Percentiles rank a stretch among this genome's conserved stretches.
Evolutionary conservation across 2,329 filamentous ascomycete species (phyloP).

Genomic region (Pleurostoma richardsiae): DNA sequence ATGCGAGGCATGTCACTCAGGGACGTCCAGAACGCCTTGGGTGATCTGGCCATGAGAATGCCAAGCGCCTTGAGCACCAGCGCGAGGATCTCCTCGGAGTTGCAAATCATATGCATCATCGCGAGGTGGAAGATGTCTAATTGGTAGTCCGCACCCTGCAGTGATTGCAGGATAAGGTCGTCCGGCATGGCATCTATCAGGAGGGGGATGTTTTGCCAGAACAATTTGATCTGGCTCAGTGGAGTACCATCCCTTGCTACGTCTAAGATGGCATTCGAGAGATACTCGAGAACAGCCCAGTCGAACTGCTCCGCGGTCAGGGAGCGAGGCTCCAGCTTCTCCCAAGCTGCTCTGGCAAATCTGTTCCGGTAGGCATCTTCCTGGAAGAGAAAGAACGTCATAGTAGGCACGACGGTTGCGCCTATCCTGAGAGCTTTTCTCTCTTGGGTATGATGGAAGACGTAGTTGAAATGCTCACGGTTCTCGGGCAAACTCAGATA

Average conservation of each 20-base stretch:
- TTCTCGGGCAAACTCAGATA: slow-evolving; percentile 59
- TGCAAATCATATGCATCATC: slow-evolving; percentile 46
- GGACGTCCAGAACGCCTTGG: slow-evolving; percentile 82
- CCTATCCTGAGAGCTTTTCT: slow-evolving; percentile 75
- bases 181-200: slow-evolving; percentile 72
- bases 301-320: slow-evolving; percentile 75
- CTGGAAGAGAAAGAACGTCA: slow-evolving; percentile 81
- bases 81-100: slow-evolving; percentile 54
- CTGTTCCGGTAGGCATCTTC: slow-evolving; percentile 55
- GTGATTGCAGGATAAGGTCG: slow-evolving; percentile 68
- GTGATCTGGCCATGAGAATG: slow-evolving; percentile 67
- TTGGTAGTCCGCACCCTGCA: slow-evolving; percentile 75
- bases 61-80: slow-evolving; percentile 67
- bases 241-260: slow-evolving; percentile 46
- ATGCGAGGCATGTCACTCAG: slow-evolving; percentile 76
- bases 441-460: slow-evolving; percentile 75
- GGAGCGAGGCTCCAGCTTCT: slow-evolving; percentile 53
- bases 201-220: slow-evolving; percentile 73
- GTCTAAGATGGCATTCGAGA: slow-evolving; percentile 61
- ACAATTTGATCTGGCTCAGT: slow-evolving; percentile 53
- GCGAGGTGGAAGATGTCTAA: slow-evolving; percentile 63
- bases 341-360: slow-evolving; percentile 68
- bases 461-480: slow-evolving; percentile 65
- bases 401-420: slow-evolving; percentile 69
- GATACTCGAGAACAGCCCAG: slow-evolving; percentile 73